Conservation (phyloP, 257 asterid species). For the Craterostigma plantagineum region DNA sequence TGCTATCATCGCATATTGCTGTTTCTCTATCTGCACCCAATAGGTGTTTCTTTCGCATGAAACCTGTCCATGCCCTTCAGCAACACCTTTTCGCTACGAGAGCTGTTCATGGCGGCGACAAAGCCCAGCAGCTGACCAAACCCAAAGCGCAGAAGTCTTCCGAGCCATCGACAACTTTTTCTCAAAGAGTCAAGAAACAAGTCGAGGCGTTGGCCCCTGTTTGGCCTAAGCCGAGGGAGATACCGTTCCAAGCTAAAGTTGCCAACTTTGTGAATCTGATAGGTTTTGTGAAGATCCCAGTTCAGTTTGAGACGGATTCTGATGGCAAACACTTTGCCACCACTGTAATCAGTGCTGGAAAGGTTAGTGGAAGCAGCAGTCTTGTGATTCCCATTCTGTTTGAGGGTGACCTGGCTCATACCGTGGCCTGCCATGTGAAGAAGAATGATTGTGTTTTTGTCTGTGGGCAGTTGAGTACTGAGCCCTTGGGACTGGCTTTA, state of each 20-base stretch:
- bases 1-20: slow-evolving; percentile 11
- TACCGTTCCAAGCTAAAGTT: slow-evolving; percentile 48
- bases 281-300: slow-evolving; percentile 38
- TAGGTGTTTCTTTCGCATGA: too few species aligned
- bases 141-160: slow-evolving; percentile 16
- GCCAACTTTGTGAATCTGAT: slow-evolving; percentile 59
- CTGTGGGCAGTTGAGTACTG: slow-evolving; percentile 48
- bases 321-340: slow-evolving; percentile 37
- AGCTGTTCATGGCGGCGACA: slow-evolving; percentile 8
- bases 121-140: slow-evolving; percentile 9
- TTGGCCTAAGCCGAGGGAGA: slow-evolving; percentile 58
- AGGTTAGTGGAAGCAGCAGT: slow-evolving; percentile 6
- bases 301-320: slow-evolving; percentile 26
- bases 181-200: slow-evolving; percentile 18
- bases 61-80: not conserved
- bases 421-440: slow-evolving; percentile 50
- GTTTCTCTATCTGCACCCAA: not conserved
- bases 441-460: slow-evolving; percentile 46
- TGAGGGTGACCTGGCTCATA: slow-evolving; percentile 63
- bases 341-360: slow-evolving; percentile 29
- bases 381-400: slow-evolving; percentile 51
- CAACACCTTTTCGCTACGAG: slow-evolving; percentile 23
- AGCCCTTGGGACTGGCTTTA: slow-evolving; percentile 17
- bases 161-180: slow-evolving; percentile 9
- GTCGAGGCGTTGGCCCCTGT: slow-evolving; percentile 10